Percentiles rank a stretch among this genome's conserved stretches.
Conservation (phyloP, 768 basidiomycete genomes). For the Phylloporus rhodoxanthus region DNA sequence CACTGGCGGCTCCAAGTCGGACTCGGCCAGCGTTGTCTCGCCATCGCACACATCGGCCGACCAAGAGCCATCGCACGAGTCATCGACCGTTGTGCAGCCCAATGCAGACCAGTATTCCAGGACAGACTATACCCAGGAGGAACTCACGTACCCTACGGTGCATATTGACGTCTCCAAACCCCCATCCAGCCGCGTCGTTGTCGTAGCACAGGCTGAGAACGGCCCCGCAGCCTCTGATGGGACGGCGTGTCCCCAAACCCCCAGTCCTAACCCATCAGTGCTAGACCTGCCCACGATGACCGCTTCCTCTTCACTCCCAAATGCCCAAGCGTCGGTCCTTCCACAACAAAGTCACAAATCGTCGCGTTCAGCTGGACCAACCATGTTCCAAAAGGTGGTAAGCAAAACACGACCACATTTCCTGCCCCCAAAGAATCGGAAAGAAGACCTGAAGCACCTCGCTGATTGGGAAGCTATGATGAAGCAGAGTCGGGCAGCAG, state of each 20-base stretch:
- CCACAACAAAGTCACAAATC: slow-evolving; percentile 32
- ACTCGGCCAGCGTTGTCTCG: slow-evolving; percentile 18
- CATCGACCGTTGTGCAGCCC: slow-evolving; percentile 19
- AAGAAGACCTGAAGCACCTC: slow-evolving; percentile 80
- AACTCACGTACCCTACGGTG: slow-evolving; percentile 35
- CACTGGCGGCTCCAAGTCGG: slow-evolving; percentile 7
- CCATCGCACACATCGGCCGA: slow-evolving; percentile 19
- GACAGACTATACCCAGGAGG: slow-evolving; percentile 4
- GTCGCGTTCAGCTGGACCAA: slow-evolving; percentile 58
- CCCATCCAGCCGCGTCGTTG: slow-evolving; percentile 27
- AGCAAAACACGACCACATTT: slow-evolving; percentile 80
- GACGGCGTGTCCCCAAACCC: not conserved
- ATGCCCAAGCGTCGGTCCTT: slow-evolving; percentile 14
- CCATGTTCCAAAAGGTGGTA: slow-evolving; percentile 68
- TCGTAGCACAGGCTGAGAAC: not conserved
- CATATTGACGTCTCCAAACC: slow-evolving; percentile 41
- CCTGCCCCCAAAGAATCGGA: slow-evolving; percentile 74
- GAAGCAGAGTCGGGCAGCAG: slow-evolving; percentile 67
- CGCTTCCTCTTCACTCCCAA: slow-evolving; percentile 28
- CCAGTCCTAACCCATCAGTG: slow-evolving; percentile 6
- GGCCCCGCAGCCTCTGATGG: not conserved
- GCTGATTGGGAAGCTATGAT: slow-evolving; percentile 87
- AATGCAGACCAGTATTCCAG: not conserved
- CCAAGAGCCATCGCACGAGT: slow-evolving; percentile 10
- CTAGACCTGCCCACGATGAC: slow-evolving; percentile 24